Evolutionary conservation across 192 early-diverging fungal genomes (phyloP).

Genomic region (Coemansia sp.): DNA sequence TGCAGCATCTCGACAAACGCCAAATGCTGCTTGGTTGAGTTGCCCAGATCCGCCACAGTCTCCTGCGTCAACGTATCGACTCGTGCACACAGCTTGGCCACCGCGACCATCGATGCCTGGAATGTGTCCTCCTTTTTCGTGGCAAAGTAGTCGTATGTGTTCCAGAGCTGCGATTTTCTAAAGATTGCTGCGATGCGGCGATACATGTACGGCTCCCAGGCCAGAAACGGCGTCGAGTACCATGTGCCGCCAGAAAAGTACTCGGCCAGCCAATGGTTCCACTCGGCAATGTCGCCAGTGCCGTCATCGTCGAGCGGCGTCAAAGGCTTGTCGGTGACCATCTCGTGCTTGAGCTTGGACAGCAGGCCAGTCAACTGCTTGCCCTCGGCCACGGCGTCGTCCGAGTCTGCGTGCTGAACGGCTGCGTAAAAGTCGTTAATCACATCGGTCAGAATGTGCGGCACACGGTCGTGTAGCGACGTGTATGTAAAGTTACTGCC

Average conservation of each 20-base stretch:
- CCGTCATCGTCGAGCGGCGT: conserved; percentile 54
- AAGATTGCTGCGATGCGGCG: conserved; percentile 67
- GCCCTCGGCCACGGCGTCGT: conserved; percentile 57
- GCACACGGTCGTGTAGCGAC: conserved; percentile 73
- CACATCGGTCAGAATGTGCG: conserved; percentile 78
- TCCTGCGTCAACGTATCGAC: conserved; percentile 41
- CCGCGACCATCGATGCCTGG: conserved; percentile 62
- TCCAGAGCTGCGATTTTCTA: conserved; percentile 57
- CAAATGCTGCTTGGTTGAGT: conserved; percentile 35
- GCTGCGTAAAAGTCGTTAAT: conserved; percentile 70
- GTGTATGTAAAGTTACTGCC: conserved; percentile 73
- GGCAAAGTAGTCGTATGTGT: conserved; percentile 73
- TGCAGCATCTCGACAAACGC: conserved; percentile 70
- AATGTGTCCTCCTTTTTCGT: conserved; percentile 68
- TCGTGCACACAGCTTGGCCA: conserved; percentile 66
- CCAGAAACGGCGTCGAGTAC: conserved; percentile 78
- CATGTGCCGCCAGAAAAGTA: conserved; percentile 64
- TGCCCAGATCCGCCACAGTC: conserved; percentile 12
- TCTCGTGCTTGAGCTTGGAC: conserved; percentile 69
- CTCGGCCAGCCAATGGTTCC: conserved; percentile 63
- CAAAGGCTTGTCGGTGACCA: conserved; percentile 63
- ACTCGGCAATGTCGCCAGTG: conserved; percentile 58
- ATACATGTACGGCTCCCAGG: conserved; percentile 85
- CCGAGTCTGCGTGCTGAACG: conserved; percentile 37
- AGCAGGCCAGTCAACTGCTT: conserved; percentile 67